These are phyloP conservation scores for Globisporangium recalcitrans DNA, from an alignment of 352 stramenopile species.

Conservation along the genomic window DNA sequence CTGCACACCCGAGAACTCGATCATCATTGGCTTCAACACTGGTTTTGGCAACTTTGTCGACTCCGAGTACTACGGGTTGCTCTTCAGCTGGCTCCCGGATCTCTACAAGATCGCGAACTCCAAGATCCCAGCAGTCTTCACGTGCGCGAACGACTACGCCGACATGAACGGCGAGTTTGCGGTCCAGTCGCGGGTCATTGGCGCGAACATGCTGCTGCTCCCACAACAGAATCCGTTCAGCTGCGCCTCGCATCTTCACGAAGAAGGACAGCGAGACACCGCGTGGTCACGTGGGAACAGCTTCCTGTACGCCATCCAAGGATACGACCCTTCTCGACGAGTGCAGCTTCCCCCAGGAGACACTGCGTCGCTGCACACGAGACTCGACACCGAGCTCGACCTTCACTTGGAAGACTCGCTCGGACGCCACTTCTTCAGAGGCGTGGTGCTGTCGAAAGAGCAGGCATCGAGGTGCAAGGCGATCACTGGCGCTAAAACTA, in stretches of 20 bases:
- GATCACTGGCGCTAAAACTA: constrained; percentile 11
- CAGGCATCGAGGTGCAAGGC: constrained; percentile 53
- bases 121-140: constrained; percentile 56
- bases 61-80: constrained; percentile 33
- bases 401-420: constrained; percentile 51
- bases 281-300: constrained; percentile 68
- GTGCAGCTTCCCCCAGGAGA: constrained; percentile 22
- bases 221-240: constrained; percentile 73
- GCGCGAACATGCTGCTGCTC: constrained; percentile 52
- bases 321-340: constrained; percentile 27
- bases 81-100: constrained; percentile 73
- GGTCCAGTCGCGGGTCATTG: constrained; percentile 56
- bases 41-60: constrained; percentile 80
- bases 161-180: constrained; percentile 80
- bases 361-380: constrained; percentile 28
- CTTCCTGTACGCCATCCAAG: constrained; percentile 59
- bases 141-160: constrained; percentile 72
- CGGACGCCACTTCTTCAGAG: constrained; percentile 53
- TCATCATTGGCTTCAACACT: constrained; percentile 71
- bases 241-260: constrained; percentile 62
- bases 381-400: constrained; percentile 41
- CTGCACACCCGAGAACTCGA: constrained; percentile 34
- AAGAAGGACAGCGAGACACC: constrained; percentile 58
- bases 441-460: constrained; percentile 59
- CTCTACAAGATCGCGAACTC: constrained; percentile 50